Evolutionary conservation across 2,329 filamentous ascomycete species (phyloP), one percentile per base, ranked within the genome.

Genomic region (Plectosphaerella plurivora): DNA sequence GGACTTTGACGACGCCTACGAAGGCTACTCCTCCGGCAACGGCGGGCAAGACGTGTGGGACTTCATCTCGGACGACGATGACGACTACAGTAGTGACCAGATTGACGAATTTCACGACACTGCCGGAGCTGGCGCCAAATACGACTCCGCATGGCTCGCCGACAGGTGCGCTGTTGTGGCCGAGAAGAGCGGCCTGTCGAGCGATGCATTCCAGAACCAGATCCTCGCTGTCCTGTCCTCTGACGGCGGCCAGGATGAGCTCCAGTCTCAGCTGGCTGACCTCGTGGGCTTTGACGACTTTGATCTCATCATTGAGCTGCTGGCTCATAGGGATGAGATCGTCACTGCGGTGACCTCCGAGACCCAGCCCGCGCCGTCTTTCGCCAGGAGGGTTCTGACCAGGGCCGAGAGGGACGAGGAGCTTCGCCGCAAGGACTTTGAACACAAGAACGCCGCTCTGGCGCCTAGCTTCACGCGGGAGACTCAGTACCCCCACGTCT

Each of bases 261-360:
- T 97, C n/a, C 93, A 97, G 67, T 92, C 91, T 64, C 84, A 87
- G 41, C 78, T 99, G 36, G 91, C 89, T 0, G 94, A 99, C 61
- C 82, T 97, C 44, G 78, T 99, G 55, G 94, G 95, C 0, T 97
- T 93, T 62, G 91, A 94, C 61, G 91, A 97, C 63, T 76, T 99
- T 16, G 93, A 99, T 59, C 86, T 99, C 61, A 87, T 97, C 50
- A 92, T 92, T 56, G 90, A 97, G 57, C 74, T 97, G n/a, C 87
- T 97, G 50, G 80, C 84, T 3, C 85, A 93, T 65, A 83, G 91
- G 50, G 74, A 80, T 49, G 82, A 89, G 45, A 82, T 97, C 45
- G 68, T 86, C 11, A 70, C 78, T 4, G 69, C 73, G 5, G 65
- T 72, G 11, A 63, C 71, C 4, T 62, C 68, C 50, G 66, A 67